Percentiles rank a stretch among this genome's conserved stretches.
phyloP scores from a whole-genome alignment of 495 filamentous ascomycete species.

The Paragyromitra xinjiangensis region DNA sequence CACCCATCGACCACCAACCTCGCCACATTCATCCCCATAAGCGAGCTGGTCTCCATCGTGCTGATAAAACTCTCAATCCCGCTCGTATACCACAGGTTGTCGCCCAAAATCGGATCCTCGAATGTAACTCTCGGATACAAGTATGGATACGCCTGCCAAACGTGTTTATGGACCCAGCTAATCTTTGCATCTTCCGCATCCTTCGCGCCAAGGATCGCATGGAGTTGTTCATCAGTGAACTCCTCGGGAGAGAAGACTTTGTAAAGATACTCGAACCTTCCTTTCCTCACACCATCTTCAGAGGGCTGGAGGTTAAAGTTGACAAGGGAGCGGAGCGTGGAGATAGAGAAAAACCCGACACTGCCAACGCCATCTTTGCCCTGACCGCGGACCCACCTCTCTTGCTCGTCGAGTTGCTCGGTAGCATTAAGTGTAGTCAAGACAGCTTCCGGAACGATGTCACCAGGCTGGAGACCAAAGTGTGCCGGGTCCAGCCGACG shows the following conservation, averaged over 20 bases:
- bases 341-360: constrained; percentile 87
- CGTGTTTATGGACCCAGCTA: constrained; percentile 78
- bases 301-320: constrained; percentile 75
- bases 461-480: constrained; percentile 70
- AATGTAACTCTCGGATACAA: constrained; percentile 84
- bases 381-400: constrained; percentile 57
- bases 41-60: constrained; percentile 95
- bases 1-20: constrained; percentile 75
- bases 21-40: constrained; percentile 97
- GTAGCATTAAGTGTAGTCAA: constrained; percentile 80
- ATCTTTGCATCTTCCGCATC: constrained; percentile 62
- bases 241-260: constrained; percentile 89
- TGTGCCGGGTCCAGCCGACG: constrained; percentile 70
- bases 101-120: constrained; percentile 75
- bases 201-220: constrained; percentile 32
- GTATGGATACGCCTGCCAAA: constrained; percentile 87
- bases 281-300: constrained; percentile 60
- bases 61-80: constrained; percentile 95
- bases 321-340: constrained; percentile 70
- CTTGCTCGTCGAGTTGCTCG: constrained; percentile 61
- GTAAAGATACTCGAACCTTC: constrained; percentile 78
- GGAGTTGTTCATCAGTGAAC: constrained; percentile 58
- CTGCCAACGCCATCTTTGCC: constrained; percentile 69
- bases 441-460: constrained; percentile 72
- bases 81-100: constrained; percentile 84